Percentiles rank a stretch among this genome's conserved stretches.
phyloP scores from a whole-genome alignment of 2,329 filamentous ascomycete genomes.

The Neofusicoccum sp. region DNA sequence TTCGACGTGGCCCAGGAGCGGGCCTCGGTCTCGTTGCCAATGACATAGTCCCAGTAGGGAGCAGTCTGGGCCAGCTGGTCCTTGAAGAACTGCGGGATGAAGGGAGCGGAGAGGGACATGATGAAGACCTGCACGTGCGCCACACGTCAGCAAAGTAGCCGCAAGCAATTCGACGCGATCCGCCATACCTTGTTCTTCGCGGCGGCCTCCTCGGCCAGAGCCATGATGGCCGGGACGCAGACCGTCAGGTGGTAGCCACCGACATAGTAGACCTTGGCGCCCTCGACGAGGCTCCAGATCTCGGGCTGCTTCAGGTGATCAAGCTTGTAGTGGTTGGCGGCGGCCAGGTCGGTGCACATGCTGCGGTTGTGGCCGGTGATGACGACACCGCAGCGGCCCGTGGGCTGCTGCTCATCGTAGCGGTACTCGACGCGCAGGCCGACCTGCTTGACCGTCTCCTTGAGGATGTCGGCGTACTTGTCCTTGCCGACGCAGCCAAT shows the following conservation, averaged over 20 bases:
- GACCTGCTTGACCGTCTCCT: slow-evolving; percentile 79
- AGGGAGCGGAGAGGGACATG: slow-evolving; percentile 89
- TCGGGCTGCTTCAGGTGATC: slow-evolving; percentile 88
- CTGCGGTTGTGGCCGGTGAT: slow-evolving; percentile 96
- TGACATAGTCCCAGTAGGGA: slow-evolving; percentile 92
- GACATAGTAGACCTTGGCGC: slow-evolving; percentile 85
- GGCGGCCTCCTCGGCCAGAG: slow-evolving; percentile 86
- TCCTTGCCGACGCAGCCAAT: slow-evolving; percentile 92
- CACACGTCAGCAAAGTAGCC: slow-evolving; percentile 61
- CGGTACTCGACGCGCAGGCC: slow-evolving; percentile 94
- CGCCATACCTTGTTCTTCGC: slow-evolving; percentile 71
- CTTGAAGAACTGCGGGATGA: slow-evolving; percentile 98
- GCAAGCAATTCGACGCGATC: slow-evolving; percentile 19
- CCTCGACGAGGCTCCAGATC: slow-evolving; percentile 89
- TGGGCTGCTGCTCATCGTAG: slow-evolving; percentile 78
- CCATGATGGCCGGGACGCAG: slow-evolving; percentile 84
- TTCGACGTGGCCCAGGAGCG: slow-evolving; percentile 83
- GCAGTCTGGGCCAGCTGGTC: slow-evolving; percentile 82
- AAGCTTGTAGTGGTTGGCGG: slow-evolving; percentile 94
- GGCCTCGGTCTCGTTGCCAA: slow-evolving; percentile 97
- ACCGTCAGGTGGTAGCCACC: slow-evolving; percentile 98
- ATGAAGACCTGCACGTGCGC: slow-evolving; percentile 62
- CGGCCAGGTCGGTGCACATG: slow-evolving; percentile 91
- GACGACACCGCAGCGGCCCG: slow-evolving; percentile 91
- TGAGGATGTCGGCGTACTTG: slow-evolving; percentile 88